phyloP scores from a whole-genome alignment of 2,329 filamentous ascomycete genomes.

The Domatiomyces catenatus region DNA sequence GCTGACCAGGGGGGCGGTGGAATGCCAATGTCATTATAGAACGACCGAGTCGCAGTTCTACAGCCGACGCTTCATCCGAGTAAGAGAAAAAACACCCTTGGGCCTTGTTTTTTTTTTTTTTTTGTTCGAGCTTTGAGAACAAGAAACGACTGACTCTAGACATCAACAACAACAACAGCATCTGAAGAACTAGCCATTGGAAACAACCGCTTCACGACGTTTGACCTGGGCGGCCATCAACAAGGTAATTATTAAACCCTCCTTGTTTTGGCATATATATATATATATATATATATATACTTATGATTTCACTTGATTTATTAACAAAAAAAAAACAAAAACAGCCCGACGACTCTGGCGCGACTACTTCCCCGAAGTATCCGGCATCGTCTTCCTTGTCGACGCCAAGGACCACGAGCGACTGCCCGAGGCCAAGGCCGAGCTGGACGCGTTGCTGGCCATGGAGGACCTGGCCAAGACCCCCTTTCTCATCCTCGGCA shows the following conservation, averaged over 20 bases:
- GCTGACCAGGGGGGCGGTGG: neutral
- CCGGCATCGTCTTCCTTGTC: slow-evolving; percentile 92
- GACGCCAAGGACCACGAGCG: slow-evolving; percentile 96
- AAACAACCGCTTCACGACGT: slow-evolving; percentile 87
- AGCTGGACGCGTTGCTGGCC: slow-evolving; percentile 83
- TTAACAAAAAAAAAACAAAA: slow-evolving; percentile 22
- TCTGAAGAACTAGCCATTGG: slow-evolving; percentile 87
- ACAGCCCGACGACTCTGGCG: slow-evolving; percentile 84
- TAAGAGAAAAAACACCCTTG: no score
- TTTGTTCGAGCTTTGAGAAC: neutral
- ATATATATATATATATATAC: no score
- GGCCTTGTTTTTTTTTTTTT: no score
- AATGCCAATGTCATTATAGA: slow-evolving; percentile 35
- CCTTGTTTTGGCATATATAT: no score
- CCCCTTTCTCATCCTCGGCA: slow-evolving; percentile 88
- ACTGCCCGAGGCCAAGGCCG: slow-evolving; percentile 83
- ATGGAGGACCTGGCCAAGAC: slow-evolving; percentile 97
- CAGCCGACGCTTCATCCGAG: slow-evolving; percentile 85
- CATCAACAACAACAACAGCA: no score
- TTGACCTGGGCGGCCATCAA: slow-evolving; percentile 84
- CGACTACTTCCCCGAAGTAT: slow-evolving; percentile 93
- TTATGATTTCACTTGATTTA: no score
- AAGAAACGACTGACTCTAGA: slow-evolving; percentile 4
- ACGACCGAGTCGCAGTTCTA: slow-evolving; percentile 81
- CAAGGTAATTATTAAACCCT: no score